Evolutionary conservation across 768 basidiomycete species (phyloP), one percentile per base, ranked within the genome.

Genomic region (Psilocybe subaeruginosa): DNA sequence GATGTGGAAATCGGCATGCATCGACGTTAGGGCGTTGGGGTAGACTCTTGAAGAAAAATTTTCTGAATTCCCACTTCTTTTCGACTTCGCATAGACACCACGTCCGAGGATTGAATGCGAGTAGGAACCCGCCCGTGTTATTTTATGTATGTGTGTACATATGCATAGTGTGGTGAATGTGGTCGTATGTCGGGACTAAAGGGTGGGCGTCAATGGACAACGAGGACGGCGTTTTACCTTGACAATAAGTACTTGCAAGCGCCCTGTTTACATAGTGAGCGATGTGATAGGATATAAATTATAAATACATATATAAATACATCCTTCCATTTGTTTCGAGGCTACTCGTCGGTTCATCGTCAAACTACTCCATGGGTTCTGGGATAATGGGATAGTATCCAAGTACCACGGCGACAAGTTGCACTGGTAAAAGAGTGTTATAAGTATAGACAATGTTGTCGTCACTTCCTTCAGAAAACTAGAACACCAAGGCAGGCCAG

Each of bases 1-100:
- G 78, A 9, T 76, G 72, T 2, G 75, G 75, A 49, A 78, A 65
- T 31, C 62, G 62, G 23, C 43, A 23, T 23, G 23, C 58, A 27
- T 63, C 53, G 53, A 68, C 66, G n/a, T 66, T 23, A 23, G 23
- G 23, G 23, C 60, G 49, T 63, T 67, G 49, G 66, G 62, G 35
- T 60, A 30, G 19, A 56, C 58, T 45, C 64, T 63, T 35, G 58
- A 27, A 23, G 58, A 56, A 8, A 12, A 43, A 12, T 1, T 12
- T 12, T 12, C 41, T 5, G 41, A 43, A 12, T 2, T 7, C 41
- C 6, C n/a, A 43, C 41, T 43, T 43, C 41, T 43, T 43, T n/a
- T 43, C 14, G 7, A 37, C 51, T 53, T 12, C 35, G 51, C 4
- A 53, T 37, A 0, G 51, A 53, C 33, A 53, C 11, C 33, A 33